Conservation (phyloP, 805 yeast genomes). For the Candida maris region DNA sequence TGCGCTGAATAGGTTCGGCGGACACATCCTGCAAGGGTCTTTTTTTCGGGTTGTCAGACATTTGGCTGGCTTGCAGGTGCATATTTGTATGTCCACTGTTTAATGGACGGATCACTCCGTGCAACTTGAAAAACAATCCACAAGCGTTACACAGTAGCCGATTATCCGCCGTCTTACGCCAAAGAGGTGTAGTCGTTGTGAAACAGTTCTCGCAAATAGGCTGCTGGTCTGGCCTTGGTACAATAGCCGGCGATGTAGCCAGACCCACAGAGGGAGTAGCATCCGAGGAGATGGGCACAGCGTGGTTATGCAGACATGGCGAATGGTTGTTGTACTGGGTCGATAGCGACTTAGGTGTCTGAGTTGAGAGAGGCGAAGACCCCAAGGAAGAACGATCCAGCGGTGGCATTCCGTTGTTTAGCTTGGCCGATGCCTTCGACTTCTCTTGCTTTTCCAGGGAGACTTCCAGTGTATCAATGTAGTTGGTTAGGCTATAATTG, state of each 20-base stretch:
- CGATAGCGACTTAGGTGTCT: constrained; percentile 5
- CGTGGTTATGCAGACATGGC: too few species aligned
- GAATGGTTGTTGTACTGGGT: not conserved
- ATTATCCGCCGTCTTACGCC: constrained; percentile 83
- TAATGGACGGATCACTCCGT: constrained; percentile 51
- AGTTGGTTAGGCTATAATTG: constrained; percentile 26
- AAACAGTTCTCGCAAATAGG: constrained; percentile 79
- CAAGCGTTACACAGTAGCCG: constrained; percentile 90
- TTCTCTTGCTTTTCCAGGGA: constrained; percentile 26
- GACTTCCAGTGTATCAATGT: constrained; percentile 32
- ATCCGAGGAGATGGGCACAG: constrained; percentile 7
- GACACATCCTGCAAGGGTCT: constrained; percentile 9
- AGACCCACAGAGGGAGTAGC: constrained; percentile 4
- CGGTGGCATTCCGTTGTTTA: not conserved
- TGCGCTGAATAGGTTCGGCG: constrained; percentile 1
- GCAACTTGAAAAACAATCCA: constrained; percentile 83
- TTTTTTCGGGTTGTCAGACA: constrained; percentile 12
- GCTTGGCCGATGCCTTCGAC: not conserved
- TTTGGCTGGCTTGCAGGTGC: constrained; percentile 2
- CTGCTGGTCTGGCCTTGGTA: constrained; percentile 12
- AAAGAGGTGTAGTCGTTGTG: constrained; percentile 88
- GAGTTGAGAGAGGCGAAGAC: constrained; percentile 14
- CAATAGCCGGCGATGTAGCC: constrained; percentile 7
- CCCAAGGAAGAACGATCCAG: constrained; percentile 1
- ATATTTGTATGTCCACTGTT: constrained; percentile 13